phyloP scores from a whole-genome alignment of 441 rosid genomes.

The Gossypium aridum region DNA sequence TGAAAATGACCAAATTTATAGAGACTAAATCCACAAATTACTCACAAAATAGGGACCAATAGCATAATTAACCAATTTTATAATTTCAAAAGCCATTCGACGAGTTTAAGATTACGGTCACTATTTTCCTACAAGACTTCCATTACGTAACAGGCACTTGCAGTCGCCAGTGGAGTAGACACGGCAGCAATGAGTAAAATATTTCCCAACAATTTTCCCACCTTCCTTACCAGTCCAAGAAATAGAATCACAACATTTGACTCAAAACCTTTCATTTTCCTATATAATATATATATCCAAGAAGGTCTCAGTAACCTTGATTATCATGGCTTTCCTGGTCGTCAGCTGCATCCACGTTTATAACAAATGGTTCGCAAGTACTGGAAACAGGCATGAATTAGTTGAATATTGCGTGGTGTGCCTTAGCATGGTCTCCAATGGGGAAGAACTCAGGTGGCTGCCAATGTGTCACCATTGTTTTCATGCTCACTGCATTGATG shows the following conservation, averaged over 20 bases:
- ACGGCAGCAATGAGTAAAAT: neutral
- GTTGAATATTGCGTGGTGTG: constrained; percentile 21
- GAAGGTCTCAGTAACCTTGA: neutral
- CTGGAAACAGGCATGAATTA: neutral
- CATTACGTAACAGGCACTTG: neutral
- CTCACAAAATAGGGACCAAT: no score
- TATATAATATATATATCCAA: neutral
- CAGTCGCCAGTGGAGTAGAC: neutral
- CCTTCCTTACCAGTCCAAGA: neutral
- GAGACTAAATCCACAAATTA: no score
- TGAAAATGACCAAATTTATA: no score
- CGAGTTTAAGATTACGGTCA: neutral
- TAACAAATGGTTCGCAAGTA: neutral
- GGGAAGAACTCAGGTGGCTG: constrained; percentile 7
- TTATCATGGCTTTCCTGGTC: neutral
- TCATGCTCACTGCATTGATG: constrained; percentile 27
- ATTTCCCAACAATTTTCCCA: neutral
- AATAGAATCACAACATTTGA: neutral
- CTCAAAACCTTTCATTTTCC: neutral
- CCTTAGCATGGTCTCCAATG: constrained; percentile 15
- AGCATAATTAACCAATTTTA: no score
- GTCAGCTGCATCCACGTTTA: neutral
- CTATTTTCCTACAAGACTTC: neutral
- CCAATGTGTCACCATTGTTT: constrained; percentile 22
- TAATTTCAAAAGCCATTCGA: neutral